These are phyloP conservation scores for Mycena venus DNA, from an alignment of 768 basidiomycete genomes.

Conservation along the genomic window DNA sequence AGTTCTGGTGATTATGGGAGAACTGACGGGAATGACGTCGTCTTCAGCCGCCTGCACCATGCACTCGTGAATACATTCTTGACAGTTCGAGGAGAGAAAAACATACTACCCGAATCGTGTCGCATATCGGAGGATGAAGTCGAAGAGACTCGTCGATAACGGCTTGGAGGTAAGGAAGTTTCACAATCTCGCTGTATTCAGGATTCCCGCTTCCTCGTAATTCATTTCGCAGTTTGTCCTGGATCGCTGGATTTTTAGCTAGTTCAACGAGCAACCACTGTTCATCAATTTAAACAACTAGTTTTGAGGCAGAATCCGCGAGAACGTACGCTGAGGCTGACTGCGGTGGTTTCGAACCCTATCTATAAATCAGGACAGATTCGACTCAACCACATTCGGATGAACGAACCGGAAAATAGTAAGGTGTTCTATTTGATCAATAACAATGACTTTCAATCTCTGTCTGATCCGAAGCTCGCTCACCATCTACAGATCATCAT, in stretches of 20 bases:
- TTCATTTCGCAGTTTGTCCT: constrained; percentile 46
- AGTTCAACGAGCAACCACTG: constrained; percentile 53
- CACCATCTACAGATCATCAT: constrained; percentile 16
- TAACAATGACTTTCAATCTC: not conserved
- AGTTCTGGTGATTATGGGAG: constrained; percentile 36
- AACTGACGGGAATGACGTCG: constrained; percentile 50
- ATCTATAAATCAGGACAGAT: not conserved
- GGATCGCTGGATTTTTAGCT: constrained; percentile 41
- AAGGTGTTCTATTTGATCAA: constrained; percentile 23
- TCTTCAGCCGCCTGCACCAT: constrained; percentile 45
- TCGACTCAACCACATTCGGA: not conserved
- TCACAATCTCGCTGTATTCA: constrained; percentile 20
- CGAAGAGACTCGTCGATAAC: constrained; percentile 49
- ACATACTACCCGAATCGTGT: constrained; percentile 39
- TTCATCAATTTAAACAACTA: not conserved
- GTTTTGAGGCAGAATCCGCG: not conserved
- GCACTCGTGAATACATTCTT: not conserved
- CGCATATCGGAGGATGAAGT: constrained; percentile 46
- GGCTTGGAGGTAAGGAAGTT: constrained; percentile 50
- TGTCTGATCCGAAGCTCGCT: no score
- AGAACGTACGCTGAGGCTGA: constrained; percentile 14
- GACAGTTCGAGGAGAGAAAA: not conserved
- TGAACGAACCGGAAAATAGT: constrained; percentile 25
- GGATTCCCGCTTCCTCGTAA: constrained; percentile 28
- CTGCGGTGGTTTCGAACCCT: constrained; percentile 30